These are phyloP conservation scores for Candida smagusa DNA, from an alignment of 1,139 yeast species.

Conservation along the genomic window DNA sequence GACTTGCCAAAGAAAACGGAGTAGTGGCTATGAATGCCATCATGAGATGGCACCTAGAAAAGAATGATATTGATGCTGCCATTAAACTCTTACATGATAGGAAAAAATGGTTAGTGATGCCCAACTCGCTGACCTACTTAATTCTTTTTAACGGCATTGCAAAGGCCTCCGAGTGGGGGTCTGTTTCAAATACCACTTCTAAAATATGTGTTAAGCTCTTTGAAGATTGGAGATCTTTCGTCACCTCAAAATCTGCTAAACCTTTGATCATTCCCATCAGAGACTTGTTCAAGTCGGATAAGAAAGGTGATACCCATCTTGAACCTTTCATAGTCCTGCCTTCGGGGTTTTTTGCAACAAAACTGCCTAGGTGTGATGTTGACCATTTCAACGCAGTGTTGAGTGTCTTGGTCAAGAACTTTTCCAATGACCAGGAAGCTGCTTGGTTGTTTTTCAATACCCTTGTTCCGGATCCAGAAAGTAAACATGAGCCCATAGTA, in stretches of 20 bases:
- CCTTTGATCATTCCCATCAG: constrained; percentile 1
- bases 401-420: constrained; percentile 34
- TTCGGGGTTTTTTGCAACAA: constrained; percentile 4
- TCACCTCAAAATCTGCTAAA: constrained; percentile 1
- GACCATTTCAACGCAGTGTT: constrained; percentile 41
- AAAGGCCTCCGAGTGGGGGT: constrained; percentile 36
- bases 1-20: constrained; percentile 48
- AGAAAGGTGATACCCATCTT: constrained; percentile 2
- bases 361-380: constrained; percentile 16
- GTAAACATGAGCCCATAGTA: constrained; percentile 14
- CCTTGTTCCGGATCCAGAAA: constrained; percentile 18
- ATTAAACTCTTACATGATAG: constrained; percentile 49
- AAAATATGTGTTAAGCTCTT: constrained; percentile 25
- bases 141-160: constrained; percentile 59
- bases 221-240: constrained; percentile 14
- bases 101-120: constrained; percentile 57
- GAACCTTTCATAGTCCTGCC: constrained; percentile 7
- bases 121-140: constrained; percentile 53
- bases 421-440: constrained; percentile 25
- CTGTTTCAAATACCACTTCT: constrained; percentile 20
- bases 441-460: constrained; percentile 42
- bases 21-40: constrained; percentile 61
- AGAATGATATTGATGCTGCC: constrained; percentile 41
- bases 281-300: neutral
- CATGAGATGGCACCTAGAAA: constrained; percentile 44